phyloP scores from a whole-genome alignment of 202 grass and related monocot genomes.

The Setaria italica region DNA sequence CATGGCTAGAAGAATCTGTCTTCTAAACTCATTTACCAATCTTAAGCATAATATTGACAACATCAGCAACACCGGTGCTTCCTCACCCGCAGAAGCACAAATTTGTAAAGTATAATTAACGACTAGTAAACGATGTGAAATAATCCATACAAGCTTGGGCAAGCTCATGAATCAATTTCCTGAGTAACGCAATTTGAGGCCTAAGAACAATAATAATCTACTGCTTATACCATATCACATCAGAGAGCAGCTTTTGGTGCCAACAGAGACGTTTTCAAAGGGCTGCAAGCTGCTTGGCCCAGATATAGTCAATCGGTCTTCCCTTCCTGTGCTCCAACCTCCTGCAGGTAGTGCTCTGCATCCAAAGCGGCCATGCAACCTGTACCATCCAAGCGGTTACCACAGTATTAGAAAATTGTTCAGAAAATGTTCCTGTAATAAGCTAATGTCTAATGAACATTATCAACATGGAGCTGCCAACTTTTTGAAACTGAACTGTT shows the following conservation, averaged over 20 bases:
- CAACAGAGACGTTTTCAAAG: not conserved
- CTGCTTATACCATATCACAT: not conserved
- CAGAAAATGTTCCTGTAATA: not conserved
- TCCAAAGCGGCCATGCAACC: conserved; percentile 98
- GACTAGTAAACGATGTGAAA: not conserved
- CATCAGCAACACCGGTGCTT: not conserved
- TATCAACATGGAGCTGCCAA: not conserved
- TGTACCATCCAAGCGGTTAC: conserved; percentile 26
- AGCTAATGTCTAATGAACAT: not conserved
- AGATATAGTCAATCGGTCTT: conserved; percentile 66
- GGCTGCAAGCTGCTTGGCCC: conserved; percentile 12
- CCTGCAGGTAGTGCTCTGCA: conserved; percentile 93
- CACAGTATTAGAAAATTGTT: conserved; percentile 1
- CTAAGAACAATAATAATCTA: conserved; percentile 14
- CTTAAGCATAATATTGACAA: not conserved
- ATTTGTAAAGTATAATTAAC: not conserved
- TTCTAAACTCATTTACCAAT: not conserved
- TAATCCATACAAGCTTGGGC: not conserved
- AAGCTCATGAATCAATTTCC: conserved; percentile 29
- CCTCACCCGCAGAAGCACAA: not conserved
- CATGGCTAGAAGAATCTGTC: not conserved
- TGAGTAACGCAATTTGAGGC: conserved; percentile 15
- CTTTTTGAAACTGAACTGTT: conserved; percentile 12
- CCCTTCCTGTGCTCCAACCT: conserved; percentile 71
- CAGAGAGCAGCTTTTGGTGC: conserved; percentile 39